Evolutionary conservation across 75 land plant genomes (phyloP).

Genomic region (Chamaecyparis obtusa): DNA sequence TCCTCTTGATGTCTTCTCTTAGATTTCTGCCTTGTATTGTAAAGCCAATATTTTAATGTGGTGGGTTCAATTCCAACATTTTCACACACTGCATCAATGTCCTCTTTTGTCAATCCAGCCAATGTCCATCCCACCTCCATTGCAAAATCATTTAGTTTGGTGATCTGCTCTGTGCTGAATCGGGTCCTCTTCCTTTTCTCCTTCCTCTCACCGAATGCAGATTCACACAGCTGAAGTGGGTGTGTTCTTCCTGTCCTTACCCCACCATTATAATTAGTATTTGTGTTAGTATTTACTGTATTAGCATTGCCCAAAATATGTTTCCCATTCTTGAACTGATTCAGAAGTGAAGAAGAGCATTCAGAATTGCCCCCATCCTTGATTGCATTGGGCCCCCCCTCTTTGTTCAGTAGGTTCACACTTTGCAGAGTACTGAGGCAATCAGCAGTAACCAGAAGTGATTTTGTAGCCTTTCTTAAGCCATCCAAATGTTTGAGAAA

Average conservation of each 20-base stretch:
- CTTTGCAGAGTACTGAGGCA: slow-evolving; percentile 10
- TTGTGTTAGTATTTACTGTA: neutral
- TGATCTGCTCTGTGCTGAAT: slow-evolving; percentile 28
- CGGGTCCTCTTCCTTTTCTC: slow-evolving; percentile 33
- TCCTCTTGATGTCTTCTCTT: slow-evolving; percentile 26
- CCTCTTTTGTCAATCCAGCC: slow-evolving; percentile 31
- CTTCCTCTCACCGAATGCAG: slow-evolving; percentile 14
- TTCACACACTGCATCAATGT: slow-evolving; percentile 34
- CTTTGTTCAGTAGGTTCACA: neutral
- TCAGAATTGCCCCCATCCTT: slow-evolving; percentile 19
- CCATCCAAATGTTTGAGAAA: slow-evolving; percentile 9
- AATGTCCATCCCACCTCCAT: slow-evolving; percentile 34
- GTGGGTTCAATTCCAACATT: slow-evolving; percentile 33
- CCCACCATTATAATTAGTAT: neutral
- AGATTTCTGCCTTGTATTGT: slow-evolving; percentile 34
- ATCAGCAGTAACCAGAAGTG: slow-evolving; percentile 9
- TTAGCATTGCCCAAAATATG: neutral
- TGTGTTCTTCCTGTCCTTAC: neutral
- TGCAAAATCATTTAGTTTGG: slow-evolving; percentile 36
- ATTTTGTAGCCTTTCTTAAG: slow-evolving; percentile 3
- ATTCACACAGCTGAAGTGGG: slow-evolving; percentile 4
- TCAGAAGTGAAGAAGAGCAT: slow-evolving; percentile 13
- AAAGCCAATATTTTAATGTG: slow-evolving; percentile 34
- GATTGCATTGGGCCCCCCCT: neutral
- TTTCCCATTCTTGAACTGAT: slow-evolving; percentile 5